Evolutionary conservation across 140 eudicot genomes (phyloP), one percentile per base, ranked within the genome.

Genomic region (Artemisia princeps): DNA sequence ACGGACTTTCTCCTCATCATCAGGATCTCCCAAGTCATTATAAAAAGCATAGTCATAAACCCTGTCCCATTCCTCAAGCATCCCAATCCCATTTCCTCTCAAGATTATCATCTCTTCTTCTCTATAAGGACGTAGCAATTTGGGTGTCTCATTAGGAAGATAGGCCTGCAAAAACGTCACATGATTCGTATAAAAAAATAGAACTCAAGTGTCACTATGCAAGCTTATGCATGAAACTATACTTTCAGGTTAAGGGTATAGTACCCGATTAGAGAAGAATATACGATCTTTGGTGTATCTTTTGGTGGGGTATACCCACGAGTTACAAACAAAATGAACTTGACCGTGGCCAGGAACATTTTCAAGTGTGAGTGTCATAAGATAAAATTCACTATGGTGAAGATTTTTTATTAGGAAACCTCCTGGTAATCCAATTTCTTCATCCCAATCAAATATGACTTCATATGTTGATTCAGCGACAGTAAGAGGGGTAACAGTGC

Each of bases 1-100:
- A 16, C 91, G 86, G 6, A 75, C 84, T 52, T 72, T 60, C 15
- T 78, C 67, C 23, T 70, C 65, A 8, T 79, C 80, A 59, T 86
- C 84, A 0, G 89, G 94, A 56, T 77, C 78, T 19, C 86, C 88
- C 61, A 87, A 74, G 40, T 87, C 95, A 56, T 87, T 81, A 70
- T 87, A 84, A 45, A 58, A 79, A 1, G 88, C 95, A 56, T 84
- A 87, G 46, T 87, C 95, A 22, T 84, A 87, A 6, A 87, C 87
- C 48, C 95, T 76, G 59, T 87, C 95, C 95, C 90, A 87, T 75
- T 81, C 82, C 74, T 82, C 63, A 1, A 82, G 88, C 79, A 24
- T 67, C 57, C 81, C 24, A 1, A 30, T 63, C 56, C 77, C 86
- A 69, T 56, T 58, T 70, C 94, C 94, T 73, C 86, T 77, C 62